Evolutionary conservation across 345 rosid species (phyloP), one percentile per base, ranked within the genome.

Genomic region (Camelina laxa): DNA sequence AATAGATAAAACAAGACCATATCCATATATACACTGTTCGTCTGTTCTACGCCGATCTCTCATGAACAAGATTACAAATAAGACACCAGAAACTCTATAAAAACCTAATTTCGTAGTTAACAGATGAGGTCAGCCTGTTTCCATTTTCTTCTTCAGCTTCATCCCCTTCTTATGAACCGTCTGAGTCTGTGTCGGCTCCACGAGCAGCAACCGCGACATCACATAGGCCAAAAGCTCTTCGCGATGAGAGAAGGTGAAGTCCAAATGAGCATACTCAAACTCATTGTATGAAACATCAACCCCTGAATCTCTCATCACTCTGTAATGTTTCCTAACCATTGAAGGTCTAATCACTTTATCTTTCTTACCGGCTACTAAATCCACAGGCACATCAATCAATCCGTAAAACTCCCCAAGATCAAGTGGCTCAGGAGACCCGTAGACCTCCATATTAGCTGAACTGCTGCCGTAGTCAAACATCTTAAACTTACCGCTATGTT

Each of bases 191-290:
- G 77, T 7, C 7, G 93, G 89, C 51, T 79, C 84, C 24, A 87
- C 91, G 0, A 86, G 87, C 79, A 89, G 78, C 85, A 95, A 57
- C 17, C 91, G 85, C 0, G 99, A 89, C 96, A 89, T 83, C 30
- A 95, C 96, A 11, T 87, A 92, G 1, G 96, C 87, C 65, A 95
- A 59, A 72, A 95, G 83, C 70, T 95, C 99, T 79, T 95, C 98
- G 0, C 80, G 92, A 78, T 95, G 96, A 30, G 97, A 86, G 69
- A 92, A 92, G 17, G 91, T 95, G 81, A 95, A 95, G 82, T 95
- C 99, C 80, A 90, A 72, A 85, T 89, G 97, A 12, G 91, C 99
- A 70, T 90, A 95, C 80, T 95, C 97, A 16, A 83, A 88, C 77
- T 90, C 97, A 0, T 20, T 84, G 75, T 89, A 95, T 4, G 99